Percentiles rank a stretch among this genome's conserved stretches.
Conservation (phyloP, 2,329 filamentous ascomycete species). For the Orbilia oligospora region DNA sequence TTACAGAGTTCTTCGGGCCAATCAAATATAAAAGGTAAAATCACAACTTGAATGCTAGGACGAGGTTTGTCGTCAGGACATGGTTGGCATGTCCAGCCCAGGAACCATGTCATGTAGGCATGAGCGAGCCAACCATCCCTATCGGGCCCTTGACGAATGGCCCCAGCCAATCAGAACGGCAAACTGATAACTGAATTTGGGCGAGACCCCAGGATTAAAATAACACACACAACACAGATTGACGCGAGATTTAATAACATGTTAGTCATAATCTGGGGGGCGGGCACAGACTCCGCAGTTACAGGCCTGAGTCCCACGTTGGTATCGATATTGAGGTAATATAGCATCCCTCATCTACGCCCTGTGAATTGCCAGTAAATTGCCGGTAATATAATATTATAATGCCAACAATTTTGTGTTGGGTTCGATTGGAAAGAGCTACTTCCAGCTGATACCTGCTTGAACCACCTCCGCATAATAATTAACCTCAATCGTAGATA, state of each 20-base stretch:
- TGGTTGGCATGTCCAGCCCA: background rate
- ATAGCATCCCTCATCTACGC: background rate
- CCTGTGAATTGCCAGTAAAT: background rate
- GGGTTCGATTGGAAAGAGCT: no score
- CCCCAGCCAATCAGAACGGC: conserved; percentile 6
- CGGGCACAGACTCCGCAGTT: background rate
- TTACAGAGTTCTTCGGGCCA: background rate
- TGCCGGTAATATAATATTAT: no score
- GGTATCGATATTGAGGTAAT: background rate
- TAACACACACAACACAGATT: conserved; percentile 14
- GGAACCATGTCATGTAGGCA: background rate
- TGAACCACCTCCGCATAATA: background rate
- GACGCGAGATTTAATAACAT: no score
- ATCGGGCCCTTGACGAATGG: background rate
- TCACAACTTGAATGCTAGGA: background rate
- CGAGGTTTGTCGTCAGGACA: background rate
- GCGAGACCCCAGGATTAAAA: conserved; percentile 14
- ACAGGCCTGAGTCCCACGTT: background rate
- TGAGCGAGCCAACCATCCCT: background rate
- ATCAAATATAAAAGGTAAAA: background rate
- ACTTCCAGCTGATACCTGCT: no score
- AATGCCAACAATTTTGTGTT: background rate
- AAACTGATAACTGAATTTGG: conserved; percentile 21
- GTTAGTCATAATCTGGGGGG: no score
- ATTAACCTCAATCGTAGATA: background rate